Percentiles rank a stretch among this genome's conserved stretches.
These are phyloP conservation scores for Ehretia macrophylla DNA, from an alignment of 257 asterid genomes.

Conservation along the genomic window DNA sequence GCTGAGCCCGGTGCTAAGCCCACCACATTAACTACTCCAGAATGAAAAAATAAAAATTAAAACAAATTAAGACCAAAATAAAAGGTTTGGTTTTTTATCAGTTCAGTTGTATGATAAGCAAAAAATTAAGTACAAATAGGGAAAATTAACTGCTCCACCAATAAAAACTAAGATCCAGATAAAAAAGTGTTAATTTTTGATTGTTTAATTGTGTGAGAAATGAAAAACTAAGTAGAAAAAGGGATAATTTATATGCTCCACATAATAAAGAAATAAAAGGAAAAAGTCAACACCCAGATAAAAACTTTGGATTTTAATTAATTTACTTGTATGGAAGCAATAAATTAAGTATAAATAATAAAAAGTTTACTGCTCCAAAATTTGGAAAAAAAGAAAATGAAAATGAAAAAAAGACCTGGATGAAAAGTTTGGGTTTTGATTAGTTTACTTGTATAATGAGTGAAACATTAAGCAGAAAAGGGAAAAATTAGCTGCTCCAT, in stretches of 20 bases:
- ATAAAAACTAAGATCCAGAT: not conserved
- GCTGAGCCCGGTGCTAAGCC: constrained; percentile 65
- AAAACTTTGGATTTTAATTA: not conserved
- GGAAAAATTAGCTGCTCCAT: constrained; percentile 2
- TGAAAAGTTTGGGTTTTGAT: not conserved
- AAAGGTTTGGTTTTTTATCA: not conserved
- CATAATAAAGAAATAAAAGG: constrained; percentile 1
- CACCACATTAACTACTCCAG: constrained; percentile 69
- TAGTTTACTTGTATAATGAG: not conserved
- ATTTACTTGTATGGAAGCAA: not conserved
- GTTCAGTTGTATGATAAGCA: not conserved
- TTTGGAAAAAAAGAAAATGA: not conserved
- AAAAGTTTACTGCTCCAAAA: not conserved
- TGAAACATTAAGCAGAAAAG: not conserved
- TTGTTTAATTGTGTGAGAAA: not conserved
- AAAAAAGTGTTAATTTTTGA: not conserved
- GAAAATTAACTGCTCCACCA: not conserved
- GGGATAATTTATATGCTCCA: no score
- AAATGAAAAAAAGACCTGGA: not conserved
- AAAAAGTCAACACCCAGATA: not conserved
- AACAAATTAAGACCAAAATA: not conserved
- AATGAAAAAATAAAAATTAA: not conserved
- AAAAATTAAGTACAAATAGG: not conserved
- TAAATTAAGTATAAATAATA: not conserved
- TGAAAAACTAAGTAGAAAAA: not conserved